phyloP scores from a whole-genome alignment of 2,329 filamentous ascomycete species.

The Stemphylium vesicarium region DNA sequence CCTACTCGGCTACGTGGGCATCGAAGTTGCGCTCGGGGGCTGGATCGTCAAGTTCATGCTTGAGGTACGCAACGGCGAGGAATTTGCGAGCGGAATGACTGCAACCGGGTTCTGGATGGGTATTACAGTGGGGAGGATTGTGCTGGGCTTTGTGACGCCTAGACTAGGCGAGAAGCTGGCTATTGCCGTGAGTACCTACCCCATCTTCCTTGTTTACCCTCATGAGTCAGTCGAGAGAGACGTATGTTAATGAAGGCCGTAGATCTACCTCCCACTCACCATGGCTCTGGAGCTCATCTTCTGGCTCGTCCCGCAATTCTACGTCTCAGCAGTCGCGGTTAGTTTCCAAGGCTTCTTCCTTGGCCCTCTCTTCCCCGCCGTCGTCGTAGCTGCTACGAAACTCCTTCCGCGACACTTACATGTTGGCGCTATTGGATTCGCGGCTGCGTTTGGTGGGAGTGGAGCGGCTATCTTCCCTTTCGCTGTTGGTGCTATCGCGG shows the following conservation, averaged over 20 bases:
- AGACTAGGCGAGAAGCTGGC: conserved; percentile 71
- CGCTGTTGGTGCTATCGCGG: conserved; percentile 71
- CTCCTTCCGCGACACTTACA: conserved; percentile 75
- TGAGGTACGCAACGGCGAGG: conserved; percentile 69
- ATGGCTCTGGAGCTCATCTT: conserved; percentile 74
- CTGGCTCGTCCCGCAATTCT: conserved; percentile 80
- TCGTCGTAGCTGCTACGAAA: conserved; percentile 75
- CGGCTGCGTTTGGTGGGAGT: conserved; percentile 75
- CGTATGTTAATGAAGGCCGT: not conserved
- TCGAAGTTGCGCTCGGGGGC: conserved; percentile 76
- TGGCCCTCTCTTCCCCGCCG: conserved; percentile 78
- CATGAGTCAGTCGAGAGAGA: too few relatives aligned
- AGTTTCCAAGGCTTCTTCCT: conserved; percentile 78
- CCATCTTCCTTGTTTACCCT: too few relatives aligned
- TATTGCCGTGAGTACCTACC: conserved; percentile 48
- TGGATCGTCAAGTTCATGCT: conserved; percentile 88
- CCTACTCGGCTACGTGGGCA: conserved; percentile 78
- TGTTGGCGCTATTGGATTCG: conserved; percentile 81
- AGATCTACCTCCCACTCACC: conserved; percentile 68
- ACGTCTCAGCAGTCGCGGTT: conserved; percentile 74
- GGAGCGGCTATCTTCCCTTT: conserved; percentile 73
- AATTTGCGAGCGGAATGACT: conserved; percentile 76
- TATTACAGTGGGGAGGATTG: conserved; percentile 74
- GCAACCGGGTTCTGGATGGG: conserved; percentile 87
- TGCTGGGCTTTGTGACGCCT: conserved; percentile 78